phyloP scores from a whole-genome alignment of 208 protist genomes.

The Eutreptiella sp. region DNA sequence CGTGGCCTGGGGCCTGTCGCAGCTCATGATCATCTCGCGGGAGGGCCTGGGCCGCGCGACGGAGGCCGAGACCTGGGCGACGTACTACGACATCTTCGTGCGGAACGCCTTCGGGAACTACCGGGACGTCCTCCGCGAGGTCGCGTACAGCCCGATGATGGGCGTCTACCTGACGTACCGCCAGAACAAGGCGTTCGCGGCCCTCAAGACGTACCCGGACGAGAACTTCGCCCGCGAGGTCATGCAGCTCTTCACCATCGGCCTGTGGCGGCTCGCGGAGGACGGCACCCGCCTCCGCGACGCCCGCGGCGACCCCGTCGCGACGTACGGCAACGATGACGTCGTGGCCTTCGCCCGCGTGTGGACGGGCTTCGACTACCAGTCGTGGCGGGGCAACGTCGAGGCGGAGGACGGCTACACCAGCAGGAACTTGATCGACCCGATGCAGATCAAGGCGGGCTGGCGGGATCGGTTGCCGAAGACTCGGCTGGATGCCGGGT shows the following conservation, averaged over 20 bases:
- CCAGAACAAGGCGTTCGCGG: background rate
- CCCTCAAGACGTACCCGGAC: slow-evolving; percentile 20
- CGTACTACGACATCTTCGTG: slow-evolving; percentile 34
- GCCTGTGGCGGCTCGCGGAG: slow-evolving; percentile 14
- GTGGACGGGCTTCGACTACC: no score
- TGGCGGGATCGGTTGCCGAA: no score
- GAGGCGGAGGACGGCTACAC: no score
- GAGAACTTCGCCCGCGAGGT: slow-evolving; percentile 39
- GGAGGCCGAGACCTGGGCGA: slow-evolving; percentile 5
- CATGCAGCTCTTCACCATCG: slow-evolving; percentile 37
- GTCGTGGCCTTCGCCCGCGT: no score
- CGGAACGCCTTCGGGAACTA: slow-evolving; percentile 33
- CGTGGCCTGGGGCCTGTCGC: no score
- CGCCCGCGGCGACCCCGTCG: background rate
- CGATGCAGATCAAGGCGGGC: no score
- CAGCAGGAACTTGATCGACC: no score
- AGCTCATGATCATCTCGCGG: no score
- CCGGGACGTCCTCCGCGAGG: slow-evolving; percentile 25
- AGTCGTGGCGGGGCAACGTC: no score
- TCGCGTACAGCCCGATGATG: slow-evolving; percentile 27
- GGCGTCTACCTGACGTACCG: slow-evolving; percentile 27
- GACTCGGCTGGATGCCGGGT: no score
- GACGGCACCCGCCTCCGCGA: slow-evolving; percentile 26
- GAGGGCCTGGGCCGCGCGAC: slow-evolving; percentile 1
- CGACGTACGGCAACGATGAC: slow-evolving; percentile 31